These are phyloP conservation scores for Phaeotremella skinneri DNA, from an alignment of 768 basidiomycete genomes.

Conservation along the genomic window DNA sequence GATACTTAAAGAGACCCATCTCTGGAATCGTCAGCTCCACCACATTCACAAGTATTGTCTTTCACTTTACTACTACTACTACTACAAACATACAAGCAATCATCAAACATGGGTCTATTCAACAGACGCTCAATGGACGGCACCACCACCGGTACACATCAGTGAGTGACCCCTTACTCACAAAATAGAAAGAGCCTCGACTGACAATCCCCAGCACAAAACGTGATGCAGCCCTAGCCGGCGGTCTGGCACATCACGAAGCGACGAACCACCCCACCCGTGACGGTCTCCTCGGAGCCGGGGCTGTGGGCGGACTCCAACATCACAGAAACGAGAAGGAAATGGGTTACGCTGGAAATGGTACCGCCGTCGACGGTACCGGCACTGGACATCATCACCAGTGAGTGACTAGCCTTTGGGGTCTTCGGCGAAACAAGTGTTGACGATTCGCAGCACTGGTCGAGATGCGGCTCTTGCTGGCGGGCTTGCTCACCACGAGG, in stretches of 20 bases:
- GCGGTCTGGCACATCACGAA: too few species aligned
- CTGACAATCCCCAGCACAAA: too few species aligned
- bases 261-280: too few species aligned
- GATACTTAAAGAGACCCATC: too few species aligned
- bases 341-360: background rate
- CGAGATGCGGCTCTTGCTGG: background rate
- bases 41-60: background rate
- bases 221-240: too few species aligned
- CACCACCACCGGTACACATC: background rate
- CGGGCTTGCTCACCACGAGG: background rate
- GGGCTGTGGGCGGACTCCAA: too few species aligned
- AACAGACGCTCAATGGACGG: constrained; percentile 1
- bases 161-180: too few species aligned
- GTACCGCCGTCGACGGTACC: background rate
- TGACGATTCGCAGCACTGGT: background rate
- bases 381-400: background rate
- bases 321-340: too few species aligned
- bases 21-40: background rate
- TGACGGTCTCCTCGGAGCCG: too few species aligned
- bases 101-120: constrained; percentile 1
- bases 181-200: too few species aligned
- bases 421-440: background rate
- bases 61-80: background rate
- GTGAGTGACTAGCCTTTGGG: background rate
- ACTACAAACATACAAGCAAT: background rate